Percentiles rank a stretch among this genome's conserved stretches.
These are phyloP conservation scores for Taxawa tesnikishii DNA, from an alignment of 2,329 filamentous ascomycete genomes.

Conservation along the genomic window DNA sequence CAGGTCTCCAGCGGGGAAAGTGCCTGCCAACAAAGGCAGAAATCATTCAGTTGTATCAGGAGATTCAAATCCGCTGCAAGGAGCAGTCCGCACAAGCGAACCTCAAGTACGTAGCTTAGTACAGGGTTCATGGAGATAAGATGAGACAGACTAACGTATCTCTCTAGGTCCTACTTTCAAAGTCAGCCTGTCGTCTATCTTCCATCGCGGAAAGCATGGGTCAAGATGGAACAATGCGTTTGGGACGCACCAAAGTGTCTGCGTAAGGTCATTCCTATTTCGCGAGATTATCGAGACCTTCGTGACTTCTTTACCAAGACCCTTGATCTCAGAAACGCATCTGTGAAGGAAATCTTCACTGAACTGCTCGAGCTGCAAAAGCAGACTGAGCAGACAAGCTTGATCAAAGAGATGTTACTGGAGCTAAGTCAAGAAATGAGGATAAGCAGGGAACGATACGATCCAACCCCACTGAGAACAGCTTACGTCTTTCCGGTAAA, in stretches of 20 bases:
- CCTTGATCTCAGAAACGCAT: neutral
- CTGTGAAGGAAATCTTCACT: neutral
- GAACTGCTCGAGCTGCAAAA: slow-evolving; percentile 1
- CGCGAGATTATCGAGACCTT: neutral
- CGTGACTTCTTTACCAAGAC: neutral
- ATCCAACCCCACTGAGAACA: neutral
- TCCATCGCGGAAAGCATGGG: slow-evolving; percentile 1
- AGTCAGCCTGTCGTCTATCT: neutral
- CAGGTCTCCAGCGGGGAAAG: neutral
- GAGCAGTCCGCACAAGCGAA: neutral
- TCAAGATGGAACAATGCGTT: neutral
- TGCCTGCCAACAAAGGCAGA: neutral
- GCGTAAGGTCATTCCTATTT: neutral
- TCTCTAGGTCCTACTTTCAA: neutral
- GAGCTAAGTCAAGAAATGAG: slow-evolving; percentile 1
- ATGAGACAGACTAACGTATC: no score
- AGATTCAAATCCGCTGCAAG: neutral
- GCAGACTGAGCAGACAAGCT: neutral
- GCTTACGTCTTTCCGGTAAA: slow-evolving; percentile 2
- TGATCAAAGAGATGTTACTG: slow-evolving; percentile 3
- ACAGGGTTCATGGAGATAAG: no score
- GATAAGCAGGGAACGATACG: neutral
- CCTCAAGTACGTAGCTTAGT: no score
- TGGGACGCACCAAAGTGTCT: slow-evolving; percentile 3
- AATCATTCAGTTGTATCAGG: slow-evolving; percentile 1